Conservation (phyloP, 2,329 filamentous ascomycete species). For the Tolypocladium tropicale region DNA sequence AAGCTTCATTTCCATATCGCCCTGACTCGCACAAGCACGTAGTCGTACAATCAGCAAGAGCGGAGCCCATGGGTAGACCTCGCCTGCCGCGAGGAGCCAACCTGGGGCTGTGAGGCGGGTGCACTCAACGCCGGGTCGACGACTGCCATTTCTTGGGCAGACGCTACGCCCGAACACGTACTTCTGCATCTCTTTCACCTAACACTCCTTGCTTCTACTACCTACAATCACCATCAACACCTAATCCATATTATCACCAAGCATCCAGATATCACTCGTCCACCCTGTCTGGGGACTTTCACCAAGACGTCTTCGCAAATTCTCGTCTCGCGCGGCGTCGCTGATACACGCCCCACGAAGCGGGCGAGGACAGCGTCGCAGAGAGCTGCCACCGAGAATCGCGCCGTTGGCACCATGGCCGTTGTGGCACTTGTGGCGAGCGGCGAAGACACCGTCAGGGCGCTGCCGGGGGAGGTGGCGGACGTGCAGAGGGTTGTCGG, state of each 20-base stretch:
- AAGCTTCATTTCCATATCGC: too few relatives aligned
- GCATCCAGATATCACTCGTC: too few relatives aligned
- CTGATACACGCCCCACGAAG: constrained; percentile 7
- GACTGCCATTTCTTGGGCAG: not conserved
- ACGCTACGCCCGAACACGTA: not conserved
- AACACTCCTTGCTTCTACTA: not conserved
- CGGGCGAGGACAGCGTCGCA: constrained; percentile 3
- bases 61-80: too few relatives aligned
- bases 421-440: constrained; percentile 8
- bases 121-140: not conserved
- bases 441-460: constrained; percentile 4
- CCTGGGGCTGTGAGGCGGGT: not conserved
- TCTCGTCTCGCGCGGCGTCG: constrained; percentile 15
- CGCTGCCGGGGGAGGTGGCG: constrained; percentile 5
- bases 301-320: constrained; percentile 17
- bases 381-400: not conserved
- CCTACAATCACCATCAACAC: not conserved
- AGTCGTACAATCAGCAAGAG: too few relatives aligned
- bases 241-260: too few relatives aligned
- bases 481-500: constrained; percentile 6
- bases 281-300: constrained; percentile 7
- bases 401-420: constrained; percentile 6
- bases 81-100: too few relatives aligned
- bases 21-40: too few relatives aligned
- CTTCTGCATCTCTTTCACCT: not conserved